Percentiles rank a stretch among this genome's conserved stretches.
Evolutionary conservation across 768 basidiomycete species (phyloP).

Genomic region (Leccinum incarnatum): DNA sequence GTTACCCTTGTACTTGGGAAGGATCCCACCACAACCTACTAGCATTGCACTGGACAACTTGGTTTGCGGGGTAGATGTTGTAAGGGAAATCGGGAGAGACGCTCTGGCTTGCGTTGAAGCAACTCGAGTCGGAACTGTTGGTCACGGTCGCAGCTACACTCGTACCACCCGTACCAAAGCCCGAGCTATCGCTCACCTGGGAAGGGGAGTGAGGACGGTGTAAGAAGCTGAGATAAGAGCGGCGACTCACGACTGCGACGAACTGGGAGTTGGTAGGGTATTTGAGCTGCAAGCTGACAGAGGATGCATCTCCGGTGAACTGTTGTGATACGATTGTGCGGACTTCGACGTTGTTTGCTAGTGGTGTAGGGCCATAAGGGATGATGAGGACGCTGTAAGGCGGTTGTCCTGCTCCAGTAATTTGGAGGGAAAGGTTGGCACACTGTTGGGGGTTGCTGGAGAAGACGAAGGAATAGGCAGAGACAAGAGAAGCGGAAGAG

Average conservation of each 20-base stretch:
- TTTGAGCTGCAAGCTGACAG: conserved; percentile 53
- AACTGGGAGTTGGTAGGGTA: conserved; percentile 71
- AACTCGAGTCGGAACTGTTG: conserved; percentile 50
- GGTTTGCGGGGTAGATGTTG: conserved; percentile 57
- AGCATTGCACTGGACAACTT: conserved; percentile 60
- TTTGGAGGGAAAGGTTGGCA: conserved; percentile 53
- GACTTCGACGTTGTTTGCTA: conserved; percentile 61
- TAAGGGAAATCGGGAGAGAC: conserved; percentile 58
- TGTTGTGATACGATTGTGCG: conserved; percentile 55
- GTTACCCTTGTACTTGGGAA: conserved; percentile 52
- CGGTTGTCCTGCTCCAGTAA: conserved; percentile 59
- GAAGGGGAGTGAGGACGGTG: background rate
- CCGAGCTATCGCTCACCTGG: conserved; percentile 57
- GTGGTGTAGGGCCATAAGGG: conserved; percentile 62
- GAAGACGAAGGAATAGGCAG: conserved; percentile 44
- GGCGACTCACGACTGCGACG: conserved; percentile 66
- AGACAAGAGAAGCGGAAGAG: conserved; percentile 29
- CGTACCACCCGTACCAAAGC: conserved; percentile 74
- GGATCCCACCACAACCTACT: conserved; percentile 68
- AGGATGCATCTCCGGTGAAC: conserved; percentile 42
- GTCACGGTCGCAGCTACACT: conserved; percentile 61
- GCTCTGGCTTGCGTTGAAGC: conserved; percentile 50
- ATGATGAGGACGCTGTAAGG: conserved; percentile 69
- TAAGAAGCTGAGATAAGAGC: background rate
- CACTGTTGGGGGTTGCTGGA: conserved; percentile 60